A percentile compares a stretch with the other conserved stretches of the same genome.
Evolutionary conservation across 1,139 yeast genomes (phyloP).

Genomic region (Arxiozyma slooffiae): DNA sequence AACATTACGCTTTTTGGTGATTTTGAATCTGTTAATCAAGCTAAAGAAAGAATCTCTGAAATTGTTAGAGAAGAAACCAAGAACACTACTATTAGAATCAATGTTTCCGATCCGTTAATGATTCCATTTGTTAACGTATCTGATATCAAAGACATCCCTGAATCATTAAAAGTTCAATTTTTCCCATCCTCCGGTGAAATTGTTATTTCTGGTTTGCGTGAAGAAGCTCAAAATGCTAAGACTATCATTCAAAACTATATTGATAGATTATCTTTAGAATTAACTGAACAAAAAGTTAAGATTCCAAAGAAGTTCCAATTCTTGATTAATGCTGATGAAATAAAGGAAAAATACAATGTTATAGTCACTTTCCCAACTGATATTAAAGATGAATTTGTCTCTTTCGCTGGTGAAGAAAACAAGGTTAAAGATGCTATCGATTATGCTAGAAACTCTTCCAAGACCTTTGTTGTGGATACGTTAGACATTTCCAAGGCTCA

Average conservation of each 20-base stretch:
- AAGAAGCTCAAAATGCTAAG: conserved; percentile 24
- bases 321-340: conserved; percentile 37
- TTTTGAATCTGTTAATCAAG: conserved; percentile 67
- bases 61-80: conserved; percentile 73
- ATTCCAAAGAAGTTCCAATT: conserved; percentile 46
- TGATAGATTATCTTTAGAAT: conserved; percentile 37
- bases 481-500: conserved; percentile 84
- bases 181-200: conserved; percentile 20
- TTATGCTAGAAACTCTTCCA: conserved; percentile 42
- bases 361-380: conserved; percentile 48
- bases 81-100: conserved; percentile 41
- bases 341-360: conserved; percentile 51
- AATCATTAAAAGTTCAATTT: conserved; percentile 19
- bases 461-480: conserved; percentile 50
- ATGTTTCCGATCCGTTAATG: conserved; percentile 37
- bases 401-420: conserved; percentile 54
- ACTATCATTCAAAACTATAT: conserved; percentile 39
- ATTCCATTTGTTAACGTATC: conserved; percentile 44
- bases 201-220: conserved; percentile 31
- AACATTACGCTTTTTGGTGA: conserved; percentile 73
- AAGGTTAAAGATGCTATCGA: conserved; percentile 54
- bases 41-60: conserved; percentile 58
- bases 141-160: conserved; percentile 13
- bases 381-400: conserved; percentile 38
- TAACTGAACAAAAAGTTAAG: conserved; percentile 36